A percentile compares a stretch with the other conserved stretches of the same genome.
phyloP scores from a whole-genome alignment of 208 protist genomes.

The Porcisia hertigi region DNA sequence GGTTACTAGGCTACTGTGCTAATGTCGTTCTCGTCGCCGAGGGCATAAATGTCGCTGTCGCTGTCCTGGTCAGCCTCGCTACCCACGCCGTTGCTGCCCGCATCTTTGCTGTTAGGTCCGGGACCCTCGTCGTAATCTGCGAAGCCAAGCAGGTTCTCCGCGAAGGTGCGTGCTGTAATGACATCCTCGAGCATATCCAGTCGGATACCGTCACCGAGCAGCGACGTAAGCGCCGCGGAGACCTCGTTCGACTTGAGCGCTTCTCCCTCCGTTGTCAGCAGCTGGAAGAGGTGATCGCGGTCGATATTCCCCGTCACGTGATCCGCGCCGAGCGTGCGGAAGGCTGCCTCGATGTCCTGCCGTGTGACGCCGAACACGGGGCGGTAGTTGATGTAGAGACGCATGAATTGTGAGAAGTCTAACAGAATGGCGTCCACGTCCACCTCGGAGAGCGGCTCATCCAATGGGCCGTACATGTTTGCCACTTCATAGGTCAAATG shows the following conservation, averaged over 20 bases:
- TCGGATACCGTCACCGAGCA: slow-evolving; percentile 85
- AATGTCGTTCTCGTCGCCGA: slow-evolving; percentile 9
- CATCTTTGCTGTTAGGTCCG: slow-evolving; percentile 4
- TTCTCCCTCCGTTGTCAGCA: slow-evolving; percentile 79
- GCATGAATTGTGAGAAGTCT: slow-evolving; percentile 91
- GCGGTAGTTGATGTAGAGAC: slow-evolving; percentile 95
- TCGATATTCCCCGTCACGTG: slow-evolving; percentile 62
- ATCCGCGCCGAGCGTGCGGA: slow-evolving; percentile 82
- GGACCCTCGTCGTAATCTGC: slow-evolving; percentile 79
- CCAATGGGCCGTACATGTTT: slow-evolving; percentile 68
- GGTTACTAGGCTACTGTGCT: neutral
- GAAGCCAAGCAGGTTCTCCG: slow-evolving; percentile 91
- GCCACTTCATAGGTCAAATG: slow-evolving; percentile 94
- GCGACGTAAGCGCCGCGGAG: slow-evolving; percentile 70
- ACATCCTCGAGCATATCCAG: slow-evolving; percentile 88
- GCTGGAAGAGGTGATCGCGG: slow-evolving; percentile 74
- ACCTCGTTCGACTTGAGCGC: slow-evolving; percentile 73
- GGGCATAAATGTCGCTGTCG: neutral
- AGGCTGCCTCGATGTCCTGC: slow-evolving; percentile 90
- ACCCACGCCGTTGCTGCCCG: slow-evolving; percentile 1
- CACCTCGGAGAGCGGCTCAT: slow-evolving; percentile 61
- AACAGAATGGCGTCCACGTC: slow-evolving; percentile 83
- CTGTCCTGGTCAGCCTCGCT: slow-evolving; percentile 2
- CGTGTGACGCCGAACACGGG: slow-evolving; percentile 91
- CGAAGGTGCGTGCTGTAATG: slow-evolving; percentile 85